A percentile compares a stretch with the other conserved stretches of the same genome.
Evolutionary conservation across 75 land plant genomes (phyloP).

Genomic region (Adiantum capillusveneris): DNA sequence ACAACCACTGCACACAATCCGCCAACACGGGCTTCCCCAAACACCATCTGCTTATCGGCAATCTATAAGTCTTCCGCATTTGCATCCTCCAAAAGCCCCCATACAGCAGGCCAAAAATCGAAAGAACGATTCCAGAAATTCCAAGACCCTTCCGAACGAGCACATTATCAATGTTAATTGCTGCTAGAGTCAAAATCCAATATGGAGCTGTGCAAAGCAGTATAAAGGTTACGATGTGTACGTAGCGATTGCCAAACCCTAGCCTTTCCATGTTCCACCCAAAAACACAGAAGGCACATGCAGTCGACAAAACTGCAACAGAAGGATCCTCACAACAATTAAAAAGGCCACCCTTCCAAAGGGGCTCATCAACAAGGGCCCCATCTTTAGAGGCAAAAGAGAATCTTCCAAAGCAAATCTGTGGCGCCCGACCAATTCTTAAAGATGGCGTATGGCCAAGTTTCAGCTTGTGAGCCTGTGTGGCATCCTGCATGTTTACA

Average conservation of each 20-base stretch:
- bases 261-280: conserved; percentile 97
- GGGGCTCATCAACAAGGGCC: conserved; percentile 13
- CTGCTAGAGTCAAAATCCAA: conserved; percentile 68
- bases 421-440: conserved; percentile 10
- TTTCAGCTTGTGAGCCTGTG: background rate
- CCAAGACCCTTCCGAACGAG: conserved; percentile 37
- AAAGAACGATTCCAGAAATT: conserved; percentile 53
- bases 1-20: conserved; percentile 80
- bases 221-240: conserved; percentile 81
- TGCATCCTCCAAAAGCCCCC: conserved; percentile 91
- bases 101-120: conserved; percentile 68
- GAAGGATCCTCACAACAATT: conserved; percentile 48
- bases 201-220: conserved; percentile 73
- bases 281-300: conserved; percentile 69
- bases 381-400: conserved; percentile 50
- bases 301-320: conserved; percentile 43
- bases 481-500: background rate
- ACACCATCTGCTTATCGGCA: conserved; percentile 49
- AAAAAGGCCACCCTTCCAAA: conserved; percentile 67
- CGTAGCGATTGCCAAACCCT: conserved; percentile 93
- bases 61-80: conserved; percentile 66
- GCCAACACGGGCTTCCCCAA: conserved; percentile 49
- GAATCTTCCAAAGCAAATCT: conserved; percentile 10
- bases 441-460: background rate
- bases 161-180: conserved; percentile 58